Conservation (phyloP, 352 stramenopile genomes). For the Sclerospora graminicola region DNA sequence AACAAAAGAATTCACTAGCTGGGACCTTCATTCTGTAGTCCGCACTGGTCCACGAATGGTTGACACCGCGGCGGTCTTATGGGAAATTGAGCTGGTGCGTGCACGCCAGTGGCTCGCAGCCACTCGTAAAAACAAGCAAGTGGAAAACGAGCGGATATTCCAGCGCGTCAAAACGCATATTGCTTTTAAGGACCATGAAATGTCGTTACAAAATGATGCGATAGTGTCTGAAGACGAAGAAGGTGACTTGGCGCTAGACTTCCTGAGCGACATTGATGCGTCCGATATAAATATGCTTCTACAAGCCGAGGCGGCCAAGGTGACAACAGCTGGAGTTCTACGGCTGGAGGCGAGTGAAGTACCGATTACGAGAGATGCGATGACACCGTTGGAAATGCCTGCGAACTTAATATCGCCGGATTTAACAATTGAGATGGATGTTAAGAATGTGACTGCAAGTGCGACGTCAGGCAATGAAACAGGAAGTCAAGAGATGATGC, state of each 20-base stretch:
- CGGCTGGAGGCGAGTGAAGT: neutral
- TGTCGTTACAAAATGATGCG: constrained; percentile 16
- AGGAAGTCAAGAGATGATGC: constrained; percentile 36
- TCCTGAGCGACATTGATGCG: constrained; percentile 38
- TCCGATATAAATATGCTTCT: constrained; percentile 46
- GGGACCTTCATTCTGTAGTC: constrained; percentile 18
- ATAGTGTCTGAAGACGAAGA: constrained; percentile 19
- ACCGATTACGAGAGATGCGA: constrained; percentile 4
- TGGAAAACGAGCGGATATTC: constrained; percentile 12
- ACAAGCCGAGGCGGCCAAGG: constrained; percentile 21
- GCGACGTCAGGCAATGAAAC: constrained; percentile 27
- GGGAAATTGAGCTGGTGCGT: constrained; percentile 35
- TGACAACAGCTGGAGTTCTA: neutral
- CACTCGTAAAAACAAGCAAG: constrained; percentile 8
- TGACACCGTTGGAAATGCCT: constrained; percentile 29
- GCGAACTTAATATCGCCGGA: constrained; percentile 13
- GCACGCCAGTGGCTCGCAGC: constrained; percentile 23
- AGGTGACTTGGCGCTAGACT: constrained; percentile 35
- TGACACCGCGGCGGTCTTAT: constrained; percentile 17
- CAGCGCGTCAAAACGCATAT: constrained; percentile 29
- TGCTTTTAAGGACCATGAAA: constrained; percentile 29
- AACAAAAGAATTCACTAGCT: no score
- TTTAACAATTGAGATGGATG: constrained; percentile 9
- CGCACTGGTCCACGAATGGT: constrained; percentile 9
- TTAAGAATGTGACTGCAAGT: constrained; percentile 5